Evolutionary conservation across 2,329 filamentous ascomycete genomes (phyloP).

Genomic region (Diaporthe citrichinensis): DNA sequence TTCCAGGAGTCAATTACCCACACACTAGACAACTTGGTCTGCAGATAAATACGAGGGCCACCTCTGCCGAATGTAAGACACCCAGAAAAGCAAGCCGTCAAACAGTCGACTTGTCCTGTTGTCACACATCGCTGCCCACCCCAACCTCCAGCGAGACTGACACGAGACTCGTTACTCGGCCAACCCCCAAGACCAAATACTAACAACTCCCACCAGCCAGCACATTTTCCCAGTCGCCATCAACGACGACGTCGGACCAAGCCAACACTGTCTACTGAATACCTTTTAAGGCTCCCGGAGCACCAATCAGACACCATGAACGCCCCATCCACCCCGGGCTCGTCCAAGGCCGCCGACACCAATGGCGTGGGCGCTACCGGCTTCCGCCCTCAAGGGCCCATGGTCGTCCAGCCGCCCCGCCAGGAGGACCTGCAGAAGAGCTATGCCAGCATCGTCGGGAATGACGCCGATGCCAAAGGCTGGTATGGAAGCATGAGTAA

Average conservation of each 20-base stretch:
- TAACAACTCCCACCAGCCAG: not conserved
- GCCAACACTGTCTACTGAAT: conserved; percentile 7
- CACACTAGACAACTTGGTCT: not conserved
- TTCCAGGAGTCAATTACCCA: conserved; percentile 29
- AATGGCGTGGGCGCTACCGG: conserved; percentile 50
- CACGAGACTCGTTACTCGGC: conserved; percentile 3
- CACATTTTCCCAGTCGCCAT: not conserved
- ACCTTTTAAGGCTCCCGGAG: not conserved
- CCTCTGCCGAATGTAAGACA: not conserved
- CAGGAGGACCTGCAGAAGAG: conserved; percentile 87
- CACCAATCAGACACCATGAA: conserved; percentile 26
- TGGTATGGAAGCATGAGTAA: conserved; percentile 92
- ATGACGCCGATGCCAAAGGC: conserved; percentile 79
- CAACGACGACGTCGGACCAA: not conserved
- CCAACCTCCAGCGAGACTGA: not conserved
- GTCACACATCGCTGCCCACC: not conserved
- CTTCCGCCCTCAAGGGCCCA: conserved; percentile 67
- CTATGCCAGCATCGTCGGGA: conserved; percentile 76
- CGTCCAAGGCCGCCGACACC: conserved; percentile 45
- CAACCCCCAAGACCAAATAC: not conserved
- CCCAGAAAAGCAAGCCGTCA: not conserved
- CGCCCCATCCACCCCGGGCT: conserved; percentile 23
- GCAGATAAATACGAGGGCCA: not conserved
- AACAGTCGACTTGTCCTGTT: not conserved
- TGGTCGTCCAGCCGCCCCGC: conserved; percentile 83